Conservation (phyloP, 192 early-diverging fungal species). For the Paraglomus occultum region DNA sequence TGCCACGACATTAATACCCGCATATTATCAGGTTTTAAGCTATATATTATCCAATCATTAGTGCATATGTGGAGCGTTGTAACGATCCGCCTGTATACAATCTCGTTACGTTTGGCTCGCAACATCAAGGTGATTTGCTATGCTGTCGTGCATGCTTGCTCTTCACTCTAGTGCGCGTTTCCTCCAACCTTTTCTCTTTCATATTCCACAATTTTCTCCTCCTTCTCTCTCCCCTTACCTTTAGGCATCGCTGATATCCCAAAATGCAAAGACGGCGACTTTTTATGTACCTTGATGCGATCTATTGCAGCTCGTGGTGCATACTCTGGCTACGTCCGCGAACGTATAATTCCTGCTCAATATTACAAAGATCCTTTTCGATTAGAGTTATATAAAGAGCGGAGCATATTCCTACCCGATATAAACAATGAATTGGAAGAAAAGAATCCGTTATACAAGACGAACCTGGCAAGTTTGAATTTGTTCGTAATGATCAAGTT, state of each 20-base stretch:
- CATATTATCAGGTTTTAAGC: not conserved
- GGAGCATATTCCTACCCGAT: constrained; percentile 83
- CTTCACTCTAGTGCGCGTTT: not conserved
- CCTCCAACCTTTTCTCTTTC: not conserved
- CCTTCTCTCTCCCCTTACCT: not conserved
- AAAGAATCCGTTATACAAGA: constrained; percentile 59
- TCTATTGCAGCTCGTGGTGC: constrained; percentile 75
- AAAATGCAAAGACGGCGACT: constrained; percentile 58
- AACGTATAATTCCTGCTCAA: constrained; percentile 89
- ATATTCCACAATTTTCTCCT: not conserved
- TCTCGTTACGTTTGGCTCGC: constrained; percentile 86
- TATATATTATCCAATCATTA: constrained; percentile 48
- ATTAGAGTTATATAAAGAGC: constrained; percentile 67
- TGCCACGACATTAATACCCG: not conserved
- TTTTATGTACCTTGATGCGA: constrained; percentile 71
- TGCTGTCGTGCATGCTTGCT: constrained; percentile 16
- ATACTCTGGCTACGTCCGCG: constrained; percentile 81
- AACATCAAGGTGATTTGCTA: constrained; percentile 60
- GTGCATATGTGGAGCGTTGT: constrained; percentile 84
- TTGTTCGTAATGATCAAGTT: constrained; percentile 85
- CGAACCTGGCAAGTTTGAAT: constrained; percentile 61
- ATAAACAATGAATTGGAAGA: constrained; percentile 75
- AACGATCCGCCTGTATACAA: constrained; percentile 68
- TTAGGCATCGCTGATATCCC: constrained; percentile 77
- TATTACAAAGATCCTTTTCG: constrained; percentile 78